Conservation (phyloP, 371 early-diverging fungal species). For the Nematocida sp. region DNA sequence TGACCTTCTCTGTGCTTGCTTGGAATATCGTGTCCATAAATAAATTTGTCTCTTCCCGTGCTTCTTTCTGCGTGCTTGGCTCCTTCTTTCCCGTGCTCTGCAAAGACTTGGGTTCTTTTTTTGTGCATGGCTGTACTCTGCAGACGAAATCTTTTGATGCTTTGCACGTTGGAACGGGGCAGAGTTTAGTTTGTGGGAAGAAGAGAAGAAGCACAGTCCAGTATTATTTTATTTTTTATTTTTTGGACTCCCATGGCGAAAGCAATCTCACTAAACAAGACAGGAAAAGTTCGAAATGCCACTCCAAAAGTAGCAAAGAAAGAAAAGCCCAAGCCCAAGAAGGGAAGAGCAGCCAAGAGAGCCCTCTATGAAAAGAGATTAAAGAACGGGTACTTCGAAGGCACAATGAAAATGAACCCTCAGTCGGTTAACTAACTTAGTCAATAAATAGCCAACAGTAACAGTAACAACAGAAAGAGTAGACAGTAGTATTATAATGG, state of each 20-base stretch:
- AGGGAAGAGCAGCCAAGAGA: slow-evolving; percentile 93
- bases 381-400: slow-evolving; percentile 66
- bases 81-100: no score
- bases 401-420: slow-evolving; percentile 62
- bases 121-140: no score
- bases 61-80: no score
- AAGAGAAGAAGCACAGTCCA: no score
- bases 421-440: slow-evolving; percentile 49
- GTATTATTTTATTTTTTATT: slow-evolving; percentile 21
- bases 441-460: neutral
- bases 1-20: neutral
- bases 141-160: no score
- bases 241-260: slow-evolving; percentile 55
- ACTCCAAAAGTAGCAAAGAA: slow-evolving; percentile 95
- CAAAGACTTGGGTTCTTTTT: no score
- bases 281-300: slow-evolving; percentile 99
- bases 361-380: slow-evolving; percentile 88
- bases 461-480: neutral
- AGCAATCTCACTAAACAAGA: slow-evolving; percentile 64
- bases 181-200: no score
- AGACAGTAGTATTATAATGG: no score
- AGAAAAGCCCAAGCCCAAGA: slow-evolving; percentile 78
- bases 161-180: no score
- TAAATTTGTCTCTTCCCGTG: no score
- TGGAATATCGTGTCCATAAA: no score